These are phyloP conservation scores for Dorcoceras hygrometricum DNA, from an alignment of 257 asterid genomes.

Conservation along the genomic window DNA sequence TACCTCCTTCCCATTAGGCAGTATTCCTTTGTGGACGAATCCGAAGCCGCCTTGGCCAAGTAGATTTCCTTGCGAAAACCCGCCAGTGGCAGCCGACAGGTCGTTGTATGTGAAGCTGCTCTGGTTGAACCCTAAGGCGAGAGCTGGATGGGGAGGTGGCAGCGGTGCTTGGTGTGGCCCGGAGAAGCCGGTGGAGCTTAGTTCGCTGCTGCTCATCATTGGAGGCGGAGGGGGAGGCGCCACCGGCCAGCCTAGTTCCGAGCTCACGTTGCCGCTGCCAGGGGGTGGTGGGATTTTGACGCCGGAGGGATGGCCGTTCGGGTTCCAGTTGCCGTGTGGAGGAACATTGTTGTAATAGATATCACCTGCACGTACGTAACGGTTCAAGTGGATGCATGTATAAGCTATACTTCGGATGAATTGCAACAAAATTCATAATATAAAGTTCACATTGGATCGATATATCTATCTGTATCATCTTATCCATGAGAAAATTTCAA, in stretches of 20 bases:
- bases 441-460: too few relatives aligned
- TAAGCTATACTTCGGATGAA: background rate
- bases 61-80: constrained; percentile 43
- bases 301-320: constrained; percentile 25
- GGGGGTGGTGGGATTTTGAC: constrained; percentile 49
- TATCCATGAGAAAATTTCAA: too few relatives aligned
- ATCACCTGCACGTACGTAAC: constrained; percentile 30
- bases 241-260: constrained; percentile 64
- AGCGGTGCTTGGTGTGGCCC: constrained; percentile 42
- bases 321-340: constrained; percentile 37
- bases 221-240: constrained; percentile 87
- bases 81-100: constrained; percentile 46
- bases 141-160: constrained; percentile 42
- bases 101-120: constrained; percentile 58
- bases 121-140: constrained; percentile 39
- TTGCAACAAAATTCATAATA: too few relatives aligned
- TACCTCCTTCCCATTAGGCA: constrained; percentile 53
- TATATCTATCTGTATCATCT: too few relatives aligned
- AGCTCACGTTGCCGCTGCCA: constrained; percentile 49
- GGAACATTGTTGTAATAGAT: constrained; percentile 36
- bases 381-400: background rate
- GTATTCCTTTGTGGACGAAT: constrained; percentile 61
- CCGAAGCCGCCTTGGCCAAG: constrained; percentile 78
- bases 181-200: constrained; percentile 56
- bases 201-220: constrained; percentile 52